Evolutionary conservation across 768 basidiomycete genomes (phyloP).

Genomic region (Russula griseocarnosa): DNA sequence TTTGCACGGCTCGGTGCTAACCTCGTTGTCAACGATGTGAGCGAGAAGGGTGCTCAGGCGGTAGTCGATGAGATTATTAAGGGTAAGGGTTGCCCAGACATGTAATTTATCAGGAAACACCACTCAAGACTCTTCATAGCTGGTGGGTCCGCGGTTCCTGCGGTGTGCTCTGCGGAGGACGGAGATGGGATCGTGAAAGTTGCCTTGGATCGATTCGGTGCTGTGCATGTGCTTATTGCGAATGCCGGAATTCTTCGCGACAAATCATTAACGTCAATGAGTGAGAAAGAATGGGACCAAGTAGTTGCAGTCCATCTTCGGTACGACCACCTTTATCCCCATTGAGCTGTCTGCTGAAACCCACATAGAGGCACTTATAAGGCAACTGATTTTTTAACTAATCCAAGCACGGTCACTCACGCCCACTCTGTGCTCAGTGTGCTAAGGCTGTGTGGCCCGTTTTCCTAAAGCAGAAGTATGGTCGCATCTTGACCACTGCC

Average conservation of each 20-base stretch:
- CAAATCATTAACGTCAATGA: slow-evolving; percentile 87
- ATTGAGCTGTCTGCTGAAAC: slow-evolving; percentile 7
- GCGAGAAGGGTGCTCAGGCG: slow-evolving; percentile 71
- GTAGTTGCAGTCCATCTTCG: slow-evolving; percentile 86
- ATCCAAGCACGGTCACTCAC: neutral
- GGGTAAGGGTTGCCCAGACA: slow-evolving; percentile 42
- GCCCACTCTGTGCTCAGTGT: slow-evolving; percentile 47
- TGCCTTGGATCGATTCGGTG: slow-evolving; percentile 82
- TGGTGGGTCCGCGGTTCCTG: slow-evolving; percentile 84
- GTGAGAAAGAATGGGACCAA: slow-evolving; percentile 90
- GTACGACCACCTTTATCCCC: slow-evolving; percentile 27
- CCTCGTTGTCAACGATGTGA: slow-evolving; percentile 94
- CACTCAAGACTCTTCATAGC: slow-evolving; percentile 41
- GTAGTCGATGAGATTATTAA: slow-evolving; percentile 86
- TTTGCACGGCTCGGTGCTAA: slow-evolving; percentile 92
- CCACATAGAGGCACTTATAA: slow-evolving; percentile 74
- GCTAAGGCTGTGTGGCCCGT: slow-evolving; percentile 94
- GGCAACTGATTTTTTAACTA: slow-evolving; percentile 37
- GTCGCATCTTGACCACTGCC: slow-evolving; percentile 90
- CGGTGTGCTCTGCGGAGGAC: slow-evolving; percentile 85
- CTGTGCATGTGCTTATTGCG: slow-evolving; percentile 81
- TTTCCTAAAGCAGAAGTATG: slow-evolving; percentile 95
- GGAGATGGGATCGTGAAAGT: slow-evolving; percentile 85
- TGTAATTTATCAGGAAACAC: neutral
- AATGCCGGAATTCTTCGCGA: slow-evolving; percentile 95